Percentiles rank a stretch among this genome's conserved stretches.
Evolutionary conservation across 768 basidiomycete species (phyloP).

Genomic region (Trametes villosa): DNA sequence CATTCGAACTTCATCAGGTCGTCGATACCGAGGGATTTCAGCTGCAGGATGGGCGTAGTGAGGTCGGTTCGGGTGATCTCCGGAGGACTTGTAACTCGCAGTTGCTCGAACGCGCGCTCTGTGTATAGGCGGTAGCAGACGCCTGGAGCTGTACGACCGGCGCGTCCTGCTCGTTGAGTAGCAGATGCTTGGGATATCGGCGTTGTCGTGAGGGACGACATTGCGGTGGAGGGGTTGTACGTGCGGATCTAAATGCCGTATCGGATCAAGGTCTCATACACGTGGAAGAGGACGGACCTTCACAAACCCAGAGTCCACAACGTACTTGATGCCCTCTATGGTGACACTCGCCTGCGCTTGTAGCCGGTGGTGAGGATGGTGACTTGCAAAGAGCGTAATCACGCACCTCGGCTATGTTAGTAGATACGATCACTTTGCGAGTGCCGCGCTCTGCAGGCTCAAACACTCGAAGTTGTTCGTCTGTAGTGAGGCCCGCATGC

Average conservation of each 20-base stretch:
- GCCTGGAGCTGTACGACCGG: constrained; percentile 91
- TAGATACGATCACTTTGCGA: constrained; percentile 90
- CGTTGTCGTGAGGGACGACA: constrained; percentile 83
- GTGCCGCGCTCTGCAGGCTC: constrained; percentile 72
- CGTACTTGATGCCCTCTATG: constrained; percentile 93
- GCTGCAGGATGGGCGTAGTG: constrained; percentile 87
- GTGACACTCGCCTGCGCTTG: constrained; percentile 90
- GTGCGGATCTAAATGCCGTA: constrained; percentile 69
- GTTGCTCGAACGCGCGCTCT: constrained; percentile 55
- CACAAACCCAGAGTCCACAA: constrained; percentile 93
- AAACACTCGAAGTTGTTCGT: constrained; percentile 89
- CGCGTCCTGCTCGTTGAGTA: constrained; percentile 91
- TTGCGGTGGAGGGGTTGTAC: constrained; percentile 83
- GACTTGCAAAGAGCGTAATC: not conserved
- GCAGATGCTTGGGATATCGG: constrained; percentile 90
- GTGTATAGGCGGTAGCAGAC: constrained; percentile 93
- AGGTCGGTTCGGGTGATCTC: constrained; percentile 93
- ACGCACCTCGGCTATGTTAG: constrained; percentile 91
- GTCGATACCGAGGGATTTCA: constrained; percentile 94
- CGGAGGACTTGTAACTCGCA: constrained; percentile 77
- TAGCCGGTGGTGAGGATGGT: too few relatives aligned
- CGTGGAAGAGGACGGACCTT: constrained; percentile 67
- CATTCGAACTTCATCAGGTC: constrained; percentile 97
- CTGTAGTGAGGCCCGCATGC: constrained; percentile 86
- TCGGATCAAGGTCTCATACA: not conserved